Conservation (phyloP, 2,329 filamentous ascomycete species). For the Colletotrichum tofieldiae region DNA sequence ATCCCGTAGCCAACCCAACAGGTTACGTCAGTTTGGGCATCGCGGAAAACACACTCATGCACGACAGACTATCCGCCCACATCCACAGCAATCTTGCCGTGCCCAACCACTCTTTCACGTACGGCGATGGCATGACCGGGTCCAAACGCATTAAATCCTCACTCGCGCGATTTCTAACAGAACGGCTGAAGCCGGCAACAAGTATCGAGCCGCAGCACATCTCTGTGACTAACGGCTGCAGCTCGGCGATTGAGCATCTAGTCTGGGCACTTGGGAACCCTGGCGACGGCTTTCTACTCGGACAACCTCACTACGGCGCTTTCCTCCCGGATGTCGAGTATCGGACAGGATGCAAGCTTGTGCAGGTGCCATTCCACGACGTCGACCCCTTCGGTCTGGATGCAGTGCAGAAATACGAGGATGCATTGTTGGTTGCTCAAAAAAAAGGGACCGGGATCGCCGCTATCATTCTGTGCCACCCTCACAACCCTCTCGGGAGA, state of each 20-base stretch:
- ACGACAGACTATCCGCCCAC: conserved; percentile 59
- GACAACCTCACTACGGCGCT: conserved; percentile 63
- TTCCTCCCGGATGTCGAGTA: conserved; percentile 63
- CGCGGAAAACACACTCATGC: conserved; percentile 69
- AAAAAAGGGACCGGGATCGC: conserved; percentile 38
- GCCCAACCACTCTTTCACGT: conserved; percentile 58
- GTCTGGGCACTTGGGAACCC: conserved; percentile 58
- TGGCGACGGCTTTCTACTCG: conserved; percentile 59
- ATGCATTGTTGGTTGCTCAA: conserved; percentile 55
- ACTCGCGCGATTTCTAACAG: conserved; percentile 56
- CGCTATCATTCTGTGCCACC: conserved; percentile 43
- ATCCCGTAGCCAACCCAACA: conserved; percentile 56
- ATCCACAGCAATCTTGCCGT: conserved; percentile 50
- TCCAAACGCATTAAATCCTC: conserved; percentile 52
- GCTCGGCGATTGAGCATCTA: conserved; percentile 58
- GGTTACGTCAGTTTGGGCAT: conserved; percentile 67
- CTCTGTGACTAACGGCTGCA: conserved; percentile 58
- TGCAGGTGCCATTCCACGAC: conserved; percentile 24
- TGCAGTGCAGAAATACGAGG: conserved; percentile 24
- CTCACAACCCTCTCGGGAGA: conserved; percentile 55
- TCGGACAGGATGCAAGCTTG: conserved; percentile 55
- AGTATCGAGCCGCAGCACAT: conserved; percentile 53
- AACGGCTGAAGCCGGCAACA: conserved; percentile 49
- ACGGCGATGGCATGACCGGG: conserved; percentile 59
- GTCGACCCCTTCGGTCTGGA: conserved; percentile 9